phyloP scores from a whole-genome alignment of 208 protist genomes.

The Strigomonas culicis region DNA sequence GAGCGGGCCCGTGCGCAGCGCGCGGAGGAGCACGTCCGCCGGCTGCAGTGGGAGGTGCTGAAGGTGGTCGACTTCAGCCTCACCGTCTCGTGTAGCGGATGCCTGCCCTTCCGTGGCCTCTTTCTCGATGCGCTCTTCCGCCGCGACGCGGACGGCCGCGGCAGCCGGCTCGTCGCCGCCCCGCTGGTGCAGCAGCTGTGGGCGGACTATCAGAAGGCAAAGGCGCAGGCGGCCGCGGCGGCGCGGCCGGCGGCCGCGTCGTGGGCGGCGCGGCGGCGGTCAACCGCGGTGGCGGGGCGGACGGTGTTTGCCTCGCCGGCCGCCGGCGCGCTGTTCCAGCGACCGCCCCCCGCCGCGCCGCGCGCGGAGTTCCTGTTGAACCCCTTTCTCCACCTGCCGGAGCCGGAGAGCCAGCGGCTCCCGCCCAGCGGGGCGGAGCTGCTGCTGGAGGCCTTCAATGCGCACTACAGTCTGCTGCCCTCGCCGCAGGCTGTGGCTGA shows the following conservation, averaged over 20 bases:
- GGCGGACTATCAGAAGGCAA: background rate
- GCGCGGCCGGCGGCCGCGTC: too few species aligned
- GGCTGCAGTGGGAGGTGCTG: constrained; percentile 52
- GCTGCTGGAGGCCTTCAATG: background rate
- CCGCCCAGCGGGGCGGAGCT: background rate
- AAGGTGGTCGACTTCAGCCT: constrained; percentile 55
- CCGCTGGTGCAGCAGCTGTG: constrained; percentile 1
- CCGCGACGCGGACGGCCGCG: background rate
- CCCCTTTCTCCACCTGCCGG: background rate
- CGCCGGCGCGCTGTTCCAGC: background rate
- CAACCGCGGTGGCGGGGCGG: background rate
- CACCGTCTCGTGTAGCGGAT: constrained; percentile 31
- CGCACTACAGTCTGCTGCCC: background rate
- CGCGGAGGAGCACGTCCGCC: too few species aligned
- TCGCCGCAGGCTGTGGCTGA: too few species aligned
- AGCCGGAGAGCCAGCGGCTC: background rate
- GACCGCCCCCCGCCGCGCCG: background rate
- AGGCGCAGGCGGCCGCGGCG: too few species aligned
- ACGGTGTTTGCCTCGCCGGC: background rate
- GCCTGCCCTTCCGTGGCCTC: constrained; percentile 24
- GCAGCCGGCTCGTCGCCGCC: background rate
- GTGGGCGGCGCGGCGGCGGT: too few species aligned
- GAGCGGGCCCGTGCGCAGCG: background rate
- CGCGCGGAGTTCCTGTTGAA: background rate
- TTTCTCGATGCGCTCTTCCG: constrained; percentile 14